Evolutionary conservation across 768 basidiomycete genomes (phyloP).

Genomic region (Mycena crocata): DNA sequence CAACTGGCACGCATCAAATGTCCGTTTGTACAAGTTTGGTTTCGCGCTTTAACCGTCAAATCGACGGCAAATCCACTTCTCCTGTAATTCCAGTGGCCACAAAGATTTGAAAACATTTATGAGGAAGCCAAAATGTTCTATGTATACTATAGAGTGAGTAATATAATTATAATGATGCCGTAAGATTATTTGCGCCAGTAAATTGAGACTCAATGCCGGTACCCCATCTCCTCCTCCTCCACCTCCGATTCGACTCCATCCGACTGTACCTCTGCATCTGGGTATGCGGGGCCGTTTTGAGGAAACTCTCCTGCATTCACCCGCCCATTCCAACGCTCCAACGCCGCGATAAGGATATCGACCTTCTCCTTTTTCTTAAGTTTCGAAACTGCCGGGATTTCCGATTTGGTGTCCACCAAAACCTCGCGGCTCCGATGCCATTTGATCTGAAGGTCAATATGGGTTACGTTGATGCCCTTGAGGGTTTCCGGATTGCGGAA

Average conservation of each 20-base stretch:
- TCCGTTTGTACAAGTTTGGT: background rate
- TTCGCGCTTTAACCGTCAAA: background rate
- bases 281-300: background rate
- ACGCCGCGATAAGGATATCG: background rate
- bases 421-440: slow-evolving; percentile 11
- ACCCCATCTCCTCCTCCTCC: background rate
- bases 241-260: background rate
- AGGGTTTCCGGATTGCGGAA: background rate
- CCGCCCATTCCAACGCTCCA: background rate
- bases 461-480: background rate
- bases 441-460: slow-evolving; percentile 7
- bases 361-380: slow-evolving; percentile 2
- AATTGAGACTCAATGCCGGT: background rate
- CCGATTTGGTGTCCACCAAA: background rate
- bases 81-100: background rate
- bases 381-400: slow-evolving; percentile 1
- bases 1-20: background rate
- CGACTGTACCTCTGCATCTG: background rate
- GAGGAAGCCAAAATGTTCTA: background rate
- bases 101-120: background rate
- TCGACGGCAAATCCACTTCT: background rate
- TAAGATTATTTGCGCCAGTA: background rate
- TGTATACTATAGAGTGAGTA: background rate
- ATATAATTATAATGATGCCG: background rate
- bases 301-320: slow-evolving; percentile 4